Conservation (phyloP, 176 grass and related monocot species). For the Rhynchospora pubera region DNA sequence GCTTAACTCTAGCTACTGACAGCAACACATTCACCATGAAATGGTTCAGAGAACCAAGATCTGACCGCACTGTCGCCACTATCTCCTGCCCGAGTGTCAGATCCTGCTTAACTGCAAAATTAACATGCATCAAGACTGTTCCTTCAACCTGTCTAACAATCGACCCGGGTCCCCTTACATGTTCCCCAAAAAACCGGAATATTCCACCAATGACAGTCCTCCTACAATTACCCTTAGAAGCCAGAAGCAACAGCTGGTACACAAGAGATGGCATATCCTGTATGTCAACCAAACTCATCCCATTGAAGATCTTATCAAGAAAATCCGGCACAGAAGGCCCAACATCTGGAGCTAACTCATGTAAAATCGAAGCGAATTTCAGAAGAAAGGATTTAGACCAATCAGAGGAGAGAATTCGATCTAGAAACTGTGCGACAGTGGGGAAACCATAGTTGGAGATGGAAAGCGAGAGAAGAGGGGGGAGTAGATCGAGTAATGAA, state of each 20-base stretch:
- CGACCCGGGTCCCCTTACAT: conserved; percentile 34
- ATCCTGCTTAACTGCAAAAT: conserved; percentile 91
- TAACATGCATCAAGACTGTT: conserved; percentile 72
- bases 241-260: conserved; percentile 78
- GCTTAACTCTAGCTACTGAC: conserved; percentile 54
- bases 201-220: conserved; percentile 49
- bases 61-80: conserved; percentile 44
- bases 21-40: conserved; percentile 72
- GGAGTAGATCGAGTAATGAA: conserved; percentile 34
- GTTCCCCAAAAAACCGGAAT: conserved; percentile 54
- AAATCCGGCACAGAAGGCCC: conserved; percentile 20
- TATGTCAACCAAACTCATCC: conserved; percentile 39
- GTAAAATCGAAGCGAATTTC: conserved; percentile 29
- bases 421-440: neutral
- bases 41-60: conserved; percentile 44
- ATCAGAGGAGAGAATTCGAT: conserved; percentile 8
- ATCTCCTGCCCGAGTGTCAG: conserved; percentile 66
- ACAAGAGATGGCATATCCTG: conserved; percentile 67
- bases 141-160: conserved; percentile 67
- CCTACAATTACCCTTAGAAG: conserved; percentile 51
- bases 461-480: conserved; percentile 10
- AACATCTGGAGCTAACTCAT: conserved; percentile 16
- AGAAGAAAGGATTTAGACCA: conserved; percentile 32
- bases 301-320: conserved; percentile 38
- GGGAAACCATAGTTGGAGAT: neutral